phyloP scores from a whole-genome alignment of 257 asterid species.

The Nicotiana tomentosiformis region DNA sequence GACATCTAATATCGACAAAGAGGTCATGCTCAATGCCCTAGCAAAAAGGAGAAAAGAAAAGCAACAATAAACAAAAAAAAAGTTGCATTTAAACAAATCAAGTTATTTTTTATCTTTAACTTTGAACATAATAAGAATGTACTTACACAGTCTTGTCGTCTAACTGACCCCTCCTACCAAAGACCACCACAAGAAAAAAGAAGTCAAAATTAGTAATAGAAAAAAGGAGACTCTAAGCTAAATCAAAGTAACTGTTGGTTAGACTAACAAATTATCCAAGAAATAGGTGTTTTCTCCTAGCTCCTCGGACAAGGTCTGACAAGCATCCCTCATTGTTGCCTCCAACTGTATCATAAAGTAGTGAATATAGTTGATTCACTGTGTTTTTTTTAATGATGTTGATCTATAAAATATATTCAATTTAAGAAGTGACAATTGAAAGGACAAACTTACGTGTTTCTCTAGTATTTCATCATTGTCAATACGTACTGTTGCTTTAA shows the following conservation, averaged over 20 bases:
- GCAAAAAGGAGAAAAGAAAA: neutral
- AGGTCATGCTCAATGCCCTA: neutral
- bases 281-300: neutral
- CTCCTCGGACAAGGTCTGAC: neutral
- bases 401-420: neutral
- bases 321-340: neutral
- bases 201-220: neutral
- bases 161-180: neutral
- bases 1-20: neutral
- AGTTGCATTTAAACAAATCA: no score
- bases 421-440: no score
- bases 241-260: no score
- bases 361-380: no score
- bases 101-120: neutral
- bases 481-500: neutral
- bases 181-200: neutral
- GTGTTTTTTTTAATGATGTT: no score
- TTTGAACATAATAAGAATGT: neutral
- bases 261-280: neutral
- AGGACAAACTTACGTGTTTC: neutral
- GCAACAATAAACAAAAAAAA: no score
- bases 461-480: neutral
- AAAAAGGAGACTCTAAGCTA: no score
- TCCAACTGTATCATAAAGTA: neutral
- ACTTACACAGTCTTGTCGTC: neutral